These are phyloP conservation scores for Mycena kentingensis DNA, from an alignment of 768 basidiomycete species.

Conservation along the genomic window DNA sequence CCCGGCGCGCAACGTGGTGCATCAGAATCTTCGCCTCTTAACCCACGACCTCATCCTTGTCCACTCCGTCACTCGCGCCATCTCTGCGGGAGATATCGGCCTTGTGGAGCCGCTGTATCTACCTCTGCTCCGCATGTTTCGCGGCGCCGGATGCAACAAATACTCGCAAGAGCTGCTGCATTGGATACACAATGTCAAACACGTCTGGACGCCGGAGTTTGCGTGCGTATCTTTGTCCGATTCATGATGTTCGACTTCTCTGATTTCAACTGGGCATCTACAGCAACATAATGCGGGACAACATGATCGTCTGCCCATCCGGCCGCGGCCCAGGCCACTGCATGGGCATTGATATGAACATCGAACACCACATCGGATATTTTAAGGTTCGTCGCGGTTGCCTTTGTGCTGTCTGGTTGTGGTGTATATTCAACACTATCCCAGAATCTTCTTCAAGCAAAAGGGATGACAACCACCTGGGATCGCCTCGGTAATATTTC, in stretches of 20 bases:
- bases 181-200: conserved; percentile 25
- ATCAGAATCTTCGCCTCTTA: conserved; percentile 20
- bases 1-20: not conserved
- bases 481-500: conserved; percentile 35
- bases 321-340: conserved; percentile 33
- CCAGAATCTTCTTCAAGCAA: conserved; percentile 32
- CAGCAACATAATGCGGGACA: conserved; percentile 40
- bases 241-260: not conserved
- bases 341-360: conserved; percentile 40
- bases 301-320: conserved; percentile 34
- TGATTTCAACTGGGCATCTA: not conserved
- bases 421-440: not conserved
- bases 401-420: not conserved
- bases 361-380: conserved; percentile 38
- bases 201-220: conserved; percentile 36
- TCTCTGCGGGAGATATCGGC: conserved; percentile 20
- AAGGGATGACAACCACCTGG: conserved; percentile 35
- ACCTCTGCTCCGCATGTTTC: conserved; percentile 19
- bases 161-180: conserved; percentile 25
- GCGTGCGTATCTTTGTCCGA: conserved; percentile 23
- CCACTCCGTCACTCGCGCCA: conserved; percentile 10
- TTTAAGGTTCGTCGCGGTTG: conserved; percentile 33
- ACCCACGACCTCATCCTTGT: conserved; percentile 22
- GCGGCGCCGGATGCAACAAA: conserved; percentile 26
- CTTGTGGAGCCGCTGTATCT: conserved; percentile 26